Evolutionary conservation across 2,329 filamentous ascomycete species (phyloP).

Genomic region (Fonsecaea multimorphosa): DNA sequence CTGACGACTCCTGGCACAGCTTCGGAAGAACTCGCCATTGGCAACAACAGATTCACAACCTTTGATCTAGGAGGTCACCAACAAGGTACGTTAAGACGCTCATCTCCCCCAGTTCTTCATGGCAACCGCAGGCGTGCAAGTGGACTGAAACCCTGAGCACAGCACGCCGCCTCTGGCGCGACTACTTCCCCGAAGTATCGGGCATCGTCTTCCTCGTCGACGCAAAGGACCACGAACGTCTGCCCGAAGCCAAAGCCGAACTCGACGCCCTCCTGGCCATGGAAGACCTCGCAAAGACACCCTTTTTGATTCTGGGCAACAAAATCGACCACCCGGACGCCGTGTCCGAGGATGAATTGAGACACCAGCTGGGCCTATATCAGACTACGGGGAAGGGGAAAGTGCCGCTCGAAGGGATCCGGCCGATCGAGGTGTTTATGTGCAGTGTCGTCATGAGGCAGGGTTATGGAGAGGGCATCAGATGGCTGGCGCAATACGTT

Average conservation of each 20-base stretch:
- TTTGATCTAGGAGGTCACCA: slow-evolving; percentile 94
- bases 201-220: slow-evolving; percentile 98
- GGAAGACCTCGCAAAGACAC: slow-evolving; percentile 95
- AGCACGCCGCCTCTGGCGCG: slow-evolving; percentile 94
- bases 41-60: slow-evolving; percentile 91
- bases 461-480: slow-evolving; percentile 87
- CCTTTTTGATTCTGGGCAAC: slow-evolving; percentile 95
- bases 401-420: slow-evolving; percentile 87
- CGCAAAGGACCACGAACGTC: slow-evolving; percentile 94
- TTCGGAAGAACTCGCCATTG: slow-evolving; percentile 89
- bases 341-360: slow-evolving; percentile 91
- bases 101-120: not conserved
- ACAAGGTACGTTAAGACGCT: slow-evolving; percentile 68
- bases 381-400: slow-evolving; percentile 97
- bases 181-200: slow-evolving; percentile 95
- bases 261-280: slow-evolving; percentile 93
- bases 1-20: slow-evolving; percentile 55
- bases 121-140: not conserved
- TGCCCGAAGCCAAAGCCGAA: slow-evolving; percentile 93
- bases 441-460: slow-evolving; percentile 98
- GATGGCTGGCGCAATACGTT: slow-evolving; percentile 92
- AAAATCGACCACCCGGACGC: slow-evolving; percentile 99
- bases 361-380: slow-evolving; percentile 89
- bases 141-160: slow-evolving; percentile 8
- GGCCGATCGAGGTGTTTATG: slow-evolving; percentile 98